Evolutionary conservation across 2,329 filamentous ascomycete genomes (phyloP).

Genomic region (Neopestalotiopsis rosae): DNA sequence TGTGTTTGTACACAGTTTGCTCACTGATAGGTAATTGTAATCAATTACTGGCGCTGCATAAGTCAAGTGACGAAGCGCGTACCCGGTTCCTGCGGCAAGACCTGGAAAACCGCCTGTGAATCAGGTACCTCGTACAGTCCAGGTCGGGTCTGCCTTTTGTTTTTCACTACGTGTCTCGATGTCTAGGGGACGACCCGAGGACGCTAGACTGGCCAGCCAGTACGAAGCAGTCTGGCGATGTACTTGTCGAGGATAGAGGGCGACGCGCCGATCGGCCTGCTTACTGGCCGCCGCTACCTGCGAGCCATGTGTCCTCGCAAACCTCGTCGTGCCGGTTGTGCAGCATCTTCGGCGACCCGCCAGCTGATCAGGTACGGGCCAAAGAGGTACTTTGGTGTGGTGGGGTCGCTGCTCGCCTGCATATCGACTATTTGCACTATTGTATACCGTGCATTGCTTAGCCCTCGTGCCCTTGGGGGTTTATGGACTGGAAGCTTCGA

Average conservation of each 20-base stretch:
- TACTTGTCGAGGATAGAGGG: conserved; percentile 28
- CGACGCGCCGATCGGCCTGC: conserved; percentile 28
- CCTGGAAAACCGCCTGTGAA: background rate
- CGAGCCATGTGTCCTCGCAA: conserved; percentile 21
- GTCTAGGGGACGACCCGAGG: background rate
- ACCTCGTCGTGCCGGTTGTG: conserved; percentile 12
- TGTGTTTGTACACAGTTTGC: too few species aligned
- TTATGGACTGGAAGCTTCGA: conserved; percentile 6
- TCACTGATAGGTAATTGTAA: too few species aligned
- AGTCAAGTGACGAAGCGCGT: conserved; percentile 11
- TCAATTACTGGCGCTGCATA: background rate
- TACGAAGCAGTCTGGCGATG: background rate
- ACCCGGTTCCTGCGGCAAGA: conserved; percentile 1
- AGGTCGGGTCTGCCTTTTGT: too few species aligned
- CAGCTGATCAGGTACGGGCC: conserved; percentile 30
- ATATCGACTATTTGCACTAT: conserved; percentile 8
- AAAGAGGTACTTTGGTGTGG: conserved; percentile 3
- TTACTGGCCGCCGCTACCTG: conserved; percentile 28
- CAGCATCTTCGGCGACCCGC: conserved; percentile 12
- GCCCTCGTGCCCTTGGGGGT: background rate
- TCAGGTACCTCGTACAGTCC: background rate
- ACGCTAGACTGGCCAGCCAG: conserved; percentile 12
- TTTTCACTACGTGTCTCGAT: conserved; percentile 19
- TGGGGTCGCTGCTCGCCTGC: conserved; percentile 5
- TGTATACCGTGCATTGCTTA: conserved; percentile 11